Evolutionary conservation across 768 basidiomycete species (phyloP).

Genomic region (Lanmaoa pseudosensibilis): DNA sequence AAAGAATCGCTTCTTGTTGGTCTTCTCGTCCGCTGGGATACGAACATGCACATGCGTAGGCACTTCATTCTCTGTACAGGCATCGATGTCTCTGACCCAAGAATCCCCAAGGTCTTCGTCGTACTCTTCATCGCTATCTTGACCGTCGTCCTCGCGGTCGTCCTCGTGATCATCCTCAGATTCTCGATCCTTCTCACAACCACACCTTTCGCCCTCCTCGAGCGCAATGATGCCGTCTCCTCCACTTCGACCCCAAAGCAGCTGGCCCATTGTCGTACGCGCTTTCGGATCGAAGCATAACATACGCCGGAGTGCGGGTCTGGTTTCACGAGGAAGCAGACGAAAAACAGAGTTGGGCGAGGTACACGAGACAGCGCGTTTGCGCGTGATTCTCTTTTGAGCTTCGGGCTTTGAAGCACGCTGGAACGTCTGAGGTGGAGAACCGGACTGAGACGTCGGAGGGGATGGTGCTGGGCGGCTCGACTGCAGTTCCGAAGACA

Average conservation of each 20-base stretch:
- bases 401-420: conserved; percentile 41
- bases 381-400: conserved; percentile 38
- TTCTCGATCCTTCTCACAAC: conserved; percentile 51
- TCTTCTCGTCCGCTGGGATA: conserved; percentile 71
- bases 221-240: conserved; percentile 61
- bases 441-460: conserved; percentile 14
- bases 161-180: conserved; percentile 37
- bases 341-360: conserved; percentile 89
- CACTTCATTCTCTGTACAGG: conserved; percentile 56
- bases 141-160: conserved; percentile 23
- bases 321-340: conserved; percentile 88
- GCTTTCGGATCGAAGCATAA: conserved; percentile 84
- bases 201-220: conserved; percentile 50
- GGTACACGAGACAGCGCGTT: conserved; percentile 25
- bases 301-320: conserved; percentile 90
- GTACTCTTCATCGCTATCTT: conserved; percentile 35
- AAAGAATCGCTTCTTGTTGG: conserved; percentile 74
- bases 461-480: conserved; percentile 29
- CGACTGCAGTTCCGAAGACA: conserved; percentile 20
- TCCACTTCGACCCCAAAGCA: conserved; percentile 80
- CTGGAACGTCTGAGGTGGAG: not conserved
- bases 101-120: conserved; percentile 82
- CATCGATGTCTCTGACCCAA: conserved; percentile 76
- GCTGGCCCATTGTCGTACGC: conserved; percentile 89
- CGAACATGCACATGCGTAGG: conserved; percentile 72